These are phyloP conservation scores for Rhizomucor miehei DNA, from an alignment of 371 early-diverging fungal genomes.

Conservation along the genomic window DNA sequence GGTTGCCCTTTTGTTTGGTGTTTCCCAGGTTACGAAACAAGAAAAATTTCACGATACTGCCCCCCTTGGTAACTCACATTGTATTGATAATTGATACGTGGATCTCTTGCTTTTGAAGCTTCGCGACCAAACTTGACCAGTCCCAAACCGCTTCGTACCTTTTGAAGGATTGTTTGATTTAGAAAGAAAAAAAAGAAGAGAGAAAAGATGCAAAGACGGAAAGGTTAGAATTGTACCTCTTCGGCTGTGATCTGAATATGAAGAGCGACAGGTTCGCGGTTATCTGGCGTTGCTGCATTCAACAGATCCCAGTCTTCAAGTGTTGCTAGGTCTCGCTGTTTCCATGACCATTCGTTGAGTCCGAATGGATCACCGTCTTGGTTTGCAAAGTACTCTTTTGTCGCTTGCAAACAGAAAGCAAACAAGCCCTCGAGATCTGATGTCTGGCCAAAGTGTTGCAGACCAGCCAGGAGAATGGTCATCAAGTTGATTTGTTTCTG, in stretches of 20 bases:
- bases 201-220: too few species aligned
- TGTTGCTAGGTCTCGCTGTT: slow-evolving; percentile 5
- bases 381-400: slow-evolving; percentile 1
- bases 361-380: not conserved
- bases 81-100: slow-evolving; percentile 9
- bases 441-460: slow-evolving; percentile 30
- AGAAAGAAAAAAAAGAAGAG: too few species aligned
- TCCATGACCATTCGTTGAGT: slow-evolving; percentile 15
- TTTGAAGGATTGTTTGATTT: too few species aligned
- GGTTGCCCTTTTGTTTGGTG: slow-evolving; percentile 1
- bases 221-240: slow-evolving; percentile 11
- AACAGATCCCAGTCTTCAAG: slow-evolving; percentile 20
- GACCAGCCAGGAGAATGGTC: slow-evolving; percentile 19
- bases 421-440: slow-evolving; percentile 33
- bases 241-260: slow-evolving; percentile 14
- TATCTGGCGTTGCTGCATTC: slow-evolving; percentile 1
- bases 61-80: slow-evolving; percentile 3
- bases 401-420: slow-evolving; percentile 20
- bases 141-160: slow-evolving; percentile 10
- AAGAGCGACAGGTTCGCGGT: slow-evolving; percentile 13
- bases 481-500: slow-evolving; percentile 16
- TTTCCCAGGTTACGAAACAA: not conserved
- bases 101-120: slow-evolving; percentile 2
- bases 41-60: too few species aligned
- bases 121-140: slow-evolving; percentile 9